Evolutionary conservation across 2,329 filamentous ascomycete genomes (phyloP).

Genomic region (Fusarium sp.): DNA sequence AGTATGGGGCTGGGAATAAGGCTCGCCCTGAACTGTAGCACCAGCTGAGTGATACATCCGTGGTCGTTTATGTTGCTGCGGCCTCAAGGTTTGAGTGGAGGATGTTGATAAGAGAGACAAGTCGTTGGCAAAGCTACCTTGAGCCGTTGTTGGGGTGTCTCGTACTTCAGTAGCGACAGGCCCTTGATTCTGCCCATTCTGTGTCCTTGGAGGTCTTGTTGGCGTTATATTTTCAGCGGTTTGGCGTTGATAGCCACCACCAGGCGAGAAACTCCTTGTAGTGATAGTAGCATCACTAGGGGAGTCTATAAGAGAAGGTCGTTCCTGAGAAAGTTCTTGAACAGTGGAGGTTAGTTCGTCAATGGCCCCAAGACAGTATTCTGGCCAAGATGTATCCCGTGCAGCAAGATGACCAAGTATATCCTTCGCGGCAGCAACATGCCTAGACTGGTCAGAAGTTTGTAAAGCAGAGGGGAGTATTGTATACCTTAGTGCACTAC

Average conservation of each 20-base stretch:
- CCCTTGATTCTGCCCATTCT: neutral
- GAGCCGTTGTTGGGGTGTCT: neutral
- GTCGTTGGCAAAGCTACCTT: neutral
- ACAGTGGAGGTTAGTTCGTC: conserved; percentile 51
- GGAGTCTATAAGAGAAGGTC: conserved; percentile 22
- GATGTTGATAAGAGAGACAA: neutral
- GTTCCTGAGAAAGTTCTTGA: conserved; percentile 44
- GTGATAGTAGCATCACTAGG: conserved; percentile 24
- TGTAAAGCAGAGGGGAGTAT: accelerated
- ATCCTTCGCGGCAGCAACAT: conserved; percentile 50
- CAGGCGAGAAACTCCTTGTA: conserved; percentile 5
- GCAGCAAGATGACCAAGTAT: conserved; percentile 48
- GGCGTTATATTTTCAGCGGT: neutral
- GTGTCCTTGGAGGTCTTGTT: conserved; percentile 15
- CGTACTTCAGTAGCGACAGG: neutral
- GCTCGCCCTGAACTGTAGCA: neutral
- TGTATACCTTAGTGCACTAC: conserved; percentile 56
- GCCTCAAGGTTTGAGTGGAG: neutral
- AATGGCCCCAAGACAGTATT: conserved; percentile 52
- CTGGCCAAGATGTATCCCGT: conserved; percentile 52
- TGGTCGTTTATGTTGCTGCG: conserved; percentile 15
- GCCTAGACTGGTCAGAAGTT: conserved; percentile 28
- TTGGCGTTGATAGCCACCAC: neutral
- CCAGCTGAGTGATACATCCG: neutral
- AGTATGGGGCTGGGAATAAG: neutral